Evolutionary conservation across 2,329 filamentous ascomycete genomes (phyloP).

Genomic region (Colletotrichum liaoningense): DNA sequence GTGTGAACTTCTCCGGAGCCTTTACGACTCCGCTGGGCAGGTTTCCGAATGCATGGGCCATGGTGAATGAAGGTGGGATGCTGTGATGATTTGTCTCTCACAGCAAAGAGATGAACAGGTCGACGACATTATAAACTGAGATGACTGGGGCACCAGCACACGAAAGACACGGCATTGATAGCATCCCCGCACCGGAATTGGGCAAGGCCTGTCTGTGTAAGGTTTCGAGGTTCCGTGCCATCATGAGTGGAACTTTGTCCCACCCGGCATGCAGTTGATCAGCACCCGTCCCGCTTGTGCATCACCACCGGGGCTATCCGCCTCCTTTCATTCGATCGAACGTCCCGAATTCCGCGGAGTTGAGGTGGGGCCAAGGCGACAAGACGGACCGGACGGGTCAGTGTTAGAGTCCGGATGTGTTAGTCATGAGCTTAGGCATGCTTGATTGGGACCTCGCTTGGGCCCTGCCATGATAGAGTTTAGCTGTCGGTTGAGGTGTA

Average conservation of each 20-base stretch:
- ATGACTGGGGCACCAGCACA: neutral
- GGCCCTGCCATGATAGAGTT: neutral
- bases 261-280: neutral
- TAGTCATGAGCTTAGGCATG: neutral
- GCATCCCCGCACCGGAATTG: neutral
- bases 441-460: neutral
- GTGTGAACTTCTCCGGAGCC: conserved; percentile 48
- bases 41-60: conserved; percentile 22
- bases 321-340: neutral
- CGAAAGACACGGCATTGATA: neutral
- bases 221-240: neutral
- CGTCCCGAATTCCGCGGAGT: neutral
- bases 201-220: neutral
- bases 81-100: neutral
- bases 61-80: neutral
- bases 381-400: neutral
- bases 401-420: neutral
- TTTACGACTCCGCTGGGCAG: conserved; percentile 8
- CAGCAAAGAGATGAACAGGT: neutral
- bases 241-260: neutral
- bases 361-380: neutral
- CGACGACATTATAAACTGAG: neutral
- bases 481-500: neutral
- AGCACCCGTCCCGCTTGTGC: neutral
- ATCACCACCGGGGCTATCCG: too few relatives aligned